phyloP scores from a whole-genome alignment of 768 basidiomycete genomes.

The Hemileccinum impolitum region DNA sequence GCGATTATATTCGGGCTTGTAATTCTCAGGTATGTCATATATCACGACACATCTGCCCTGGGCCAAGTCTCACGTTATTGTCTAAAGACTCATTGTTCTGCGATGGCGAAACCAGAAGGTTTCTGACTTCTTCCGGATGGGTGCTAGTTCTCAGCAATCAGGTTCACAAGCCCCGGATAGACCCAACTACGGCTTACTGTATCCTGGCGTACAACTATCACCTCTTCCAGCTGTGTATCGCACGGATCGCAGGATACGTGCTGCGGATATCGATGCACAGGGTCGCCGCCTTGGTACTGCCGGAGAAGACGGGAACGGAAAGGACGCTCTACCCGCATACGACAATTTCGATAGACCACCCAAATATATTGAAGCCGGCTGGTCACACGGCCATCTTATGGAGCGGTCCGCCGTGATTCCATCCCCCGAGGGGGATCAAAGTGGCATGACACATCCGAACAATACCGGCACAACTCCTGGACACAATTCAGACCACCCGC shows the following conservation, averaged over 20 bases:
- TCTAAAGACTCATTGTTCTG: slow-evolving; percentile 19
- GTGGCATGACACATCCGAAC: not conserved
- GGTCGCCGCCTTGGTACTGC: slow-evolving; percentile 37
- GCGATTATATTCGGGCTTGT: slow-evolving; percentile 15
- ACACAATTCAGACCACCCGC: not conserved
- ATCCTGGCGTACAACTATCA: slow-evolving; percentile 16
- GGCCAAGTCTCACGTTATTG: slow-evolving; percentile 1
- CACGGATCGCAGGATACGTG: slow-evolving; percentile 26
- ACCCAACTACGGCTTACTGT: slow-evolving; percentile 5
- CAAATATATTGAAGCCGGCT: slow-evolving; percentile 35
- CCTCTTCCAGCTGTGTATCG: slow-evolving; percentile 21
- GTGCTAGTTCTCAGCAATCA: not conserved
- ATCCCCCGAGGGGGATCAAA: not conserved
- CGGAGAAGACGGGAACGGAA: slow-evolving; percentile 36
- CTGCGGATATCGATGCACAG: slow-evolving; percentile 36
- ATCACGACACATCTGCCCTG: not conserved
- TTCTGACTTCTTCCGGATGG: slow-evolving; percentile 21
- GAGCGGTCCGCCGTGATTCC: not conserved
- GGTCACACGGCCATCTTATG: not conserved
- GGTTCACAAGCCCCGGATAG: slow-evolving; percentile 1
- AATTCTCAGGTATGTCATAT: slow-evolving; percentile 17
- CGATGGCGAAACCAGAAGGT: slow-evolving; percentile 19
- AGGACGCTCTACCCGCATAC: slow-evolving; percentile 49
- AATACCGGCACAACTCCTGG: too few relatives aligned
- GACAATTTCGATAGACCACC: slow-evolving; percentile 45